Evolutionary conservation across 202 grass and related monocot species (phyloP), one percentile per base, ranked within the genome.

Genomic region (Cymbopogon flexuosus): DNA sequence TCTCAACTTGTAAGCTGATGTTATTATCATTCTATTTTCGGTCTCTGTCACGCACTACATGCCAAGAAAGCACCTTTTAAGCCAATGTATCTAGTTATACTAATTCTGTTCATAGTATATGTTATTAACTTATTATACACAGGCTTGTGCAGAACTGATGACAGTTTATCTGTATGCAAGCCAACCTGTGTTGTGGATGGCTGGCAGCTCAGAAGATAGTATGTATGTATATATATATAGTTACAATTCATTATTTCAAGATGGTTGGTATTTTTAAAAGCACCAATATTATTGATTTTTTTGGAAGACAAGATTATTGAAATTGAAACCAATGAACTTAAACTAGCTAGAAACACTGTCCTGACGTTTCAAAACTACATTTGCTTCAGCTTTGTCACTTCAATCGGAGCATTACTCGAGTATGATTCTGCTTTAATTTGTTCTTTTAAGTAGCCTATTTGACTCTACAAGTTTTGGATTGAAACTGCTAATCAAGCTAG

Each of bases 41-140:
- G 66, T 62, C 66, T 58, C 19, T 71, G 18, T 71, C 66, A 60
- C 24, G 8, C 35, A 42, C 52, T 71, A 81, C 66, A 45, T 61
- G 22, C 22, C 65, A 81, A 70, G 52, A 61, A 42, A 71, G 66
- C 31, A 71, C 66, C 78, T 81, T 69, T 69, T 22, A 16, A 62
- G 33, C 63, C 46, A 71, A 37, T 21, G 54, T 14, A 71, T 71
- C 23, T 35, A 45, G 15, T 5, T 16, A 61, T 71, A 7, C 66
- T 62, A 29, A 57, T 18, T 40, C 40, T 66, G 21, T 56, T 79
- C 33, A n/a, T 56, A 18, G 5, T 24, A 37, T 24, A 36, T 15
- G 34, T 6, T 36, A n/a, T n/a, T n/a, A 33, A 3, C 31, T 1
- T 33, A 35, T 49, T 16, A 52, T 16, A 51, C 16, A n/a, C n/a